phyloP scores from a whole-genome alignment of 176 grass and related monocot species.

The Chrysopogon serrulatus region DNA sequence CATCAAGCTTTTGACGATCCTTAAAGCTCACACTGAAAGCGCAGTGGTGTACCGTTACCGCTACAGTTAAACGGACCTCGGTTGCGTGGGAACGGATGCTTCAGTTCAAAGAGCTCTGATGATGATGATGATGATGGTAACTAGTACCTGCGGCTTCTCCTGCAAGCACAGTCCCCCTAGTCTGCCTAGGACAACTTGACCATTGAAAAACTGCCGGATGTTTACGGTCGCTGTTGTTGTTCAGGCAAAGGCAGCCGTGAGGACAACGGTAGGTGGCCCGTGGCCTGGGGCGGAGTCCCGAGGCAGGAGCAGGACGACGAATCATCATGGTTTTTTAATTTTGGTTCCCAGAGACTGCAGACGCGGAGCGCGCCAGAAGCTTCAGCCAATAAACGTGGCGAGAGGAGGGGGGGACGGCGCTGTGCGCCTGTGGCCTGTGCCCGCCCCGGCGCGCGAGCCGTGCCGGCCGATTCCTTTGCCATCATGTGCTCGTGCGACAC shows the following conservation, averaged over 20 bases:
- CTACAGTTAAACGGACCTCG: neutral
- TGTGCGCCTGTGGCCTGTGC: too few relatives aligned
- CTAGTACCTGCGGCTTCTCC: neutral
- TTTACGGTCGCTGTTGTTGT: neutral
- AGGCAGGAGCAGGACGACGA: neutral
- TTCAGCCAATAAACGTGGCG: slow-evolving; percentile 39
- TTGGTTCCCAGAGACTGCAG: neutral
- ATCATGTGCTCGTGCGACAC: neutral
- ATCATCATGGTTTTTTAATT: too few relatives aligned
- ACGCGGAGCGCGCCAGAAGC: slow-evolving; percentile 17
- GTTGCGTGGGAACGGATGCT: neutral
- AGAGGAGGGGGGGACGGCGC: neutral
- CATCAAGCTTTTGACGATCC: neutral
- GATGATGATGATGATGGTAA: neutral
- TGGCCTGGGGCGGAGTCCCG: neutral
- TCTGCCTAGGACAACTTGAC: neutral
- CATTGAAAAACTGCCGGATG: neutral
- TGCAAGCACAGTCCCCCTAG: neutral
- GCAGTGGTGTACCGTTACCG: neutral
- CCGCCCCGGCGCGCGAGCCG: neutral
- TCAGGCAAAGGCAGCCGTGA: neutral
- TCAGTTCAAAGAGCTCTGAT: neutral
- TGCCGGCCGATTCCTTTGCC: neutral
- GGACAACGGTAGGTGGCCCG: neutral
- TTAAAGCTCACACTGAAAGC: neutral